A percentile compares a stretch with the other conserved stretches of the same genome.
phyloP scores from a whole-genome alignment of 78 protist genomes.

The Creolimax fragrantissima region DNA sequence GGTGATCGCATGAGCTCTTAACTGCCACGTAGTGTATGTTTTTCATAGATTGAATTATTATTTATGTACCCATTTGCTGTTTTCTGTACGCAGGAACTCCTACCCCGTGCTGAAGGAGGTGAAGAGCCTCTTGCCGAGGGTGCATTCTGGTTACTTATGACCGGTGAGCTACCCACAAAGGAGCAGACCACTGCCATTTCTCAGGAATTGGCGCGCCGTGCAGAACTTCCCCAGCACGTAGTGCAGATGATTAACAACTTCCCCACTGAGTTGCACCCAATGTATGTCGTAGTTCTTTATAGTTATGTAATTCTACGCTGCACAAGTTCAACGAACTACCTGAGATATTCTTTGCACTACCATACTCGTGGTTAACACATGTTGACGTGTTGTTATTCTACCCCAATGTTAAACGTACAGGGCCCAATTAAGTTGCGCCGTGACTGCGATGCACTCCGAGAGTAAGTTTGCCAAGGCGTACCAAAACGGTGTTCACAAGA shows the following conservation, averaged over 20 bases:
- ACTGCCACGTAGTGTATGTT: too few species aligned
- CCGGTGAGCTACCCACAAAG: conserved; percentile 88
- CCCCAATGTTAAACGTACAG: too few species aligned
- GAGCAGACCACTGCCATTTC: conserved; percentile 33
- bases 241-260: conserved; percentile 54
- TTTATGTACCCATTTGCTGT: too few species aligned
- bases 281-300: too few species aligned
- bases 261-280: conserved; percentile 88
- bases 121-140: conserved; percentile 90
- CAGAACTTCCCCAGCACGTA: conserved; percentile 53
- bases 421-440: conserved; percentile 23
- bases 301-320: conserved; percentile 66
- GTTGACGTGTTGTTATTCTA: too few species aligned
- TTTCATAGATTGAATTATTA: too few species aligned
- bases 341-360: too few species aligned
- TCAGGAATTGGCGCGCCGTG: conserved; percentile 17
- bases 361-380: too few species aligned
- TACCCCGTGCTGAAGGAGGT: conserved; percentile 81
- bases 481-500: conserved; percentile 73
- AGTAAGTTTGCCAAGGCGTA: conserved; percentile 78
- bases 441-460: conserved; percentile 65
- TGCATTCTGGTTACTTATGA: conserved; percentile 83
- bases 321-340: too few species aligned
- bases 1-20: too few species aligned
- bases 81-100: conserved; percentile 73